These are phyloP conservation scores for Pleurotus salmoneostramineus DNA, from an alignment of 768 basidiomycete species.

Conservation along the genomic window DNA sequence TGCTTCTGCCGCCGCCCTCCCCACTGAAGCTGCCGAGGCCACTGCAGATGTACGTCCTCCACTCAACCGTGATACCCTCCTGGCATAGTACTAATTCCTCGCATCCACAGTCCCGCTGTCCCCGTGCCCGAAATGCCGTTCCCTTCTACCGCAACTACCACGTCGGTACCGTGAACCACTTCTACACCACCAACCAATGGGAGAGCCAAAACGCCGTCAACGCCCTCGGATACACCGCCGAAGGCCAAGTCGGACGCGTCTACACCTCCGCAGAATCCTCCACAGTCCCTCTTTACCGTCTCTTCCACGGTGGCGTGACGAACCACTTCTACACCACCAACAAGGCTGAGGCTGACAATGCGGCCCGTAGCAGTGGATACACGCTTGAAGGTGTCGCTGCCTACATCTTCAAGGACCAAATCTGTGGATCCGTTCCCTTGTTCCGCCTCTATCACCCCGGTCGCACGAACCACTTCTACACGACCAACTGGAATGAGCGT, in stretches of 20 bases:
- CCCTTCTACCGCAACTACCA: conserved; percentile 11
- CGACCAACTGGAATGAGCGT: conserved; percentile 3
- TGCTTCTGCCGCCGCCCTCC: conserved; percentile 2
- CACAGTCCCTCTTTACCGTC: conserved; percentile 1
- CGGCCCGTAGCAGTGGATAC: conserved; percentile 3
- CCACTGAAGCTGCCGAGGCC: background rate
- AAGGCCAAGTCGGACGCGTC: conserved; percentile 2
- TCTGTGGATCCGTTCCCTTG: conserved; percentile 4
- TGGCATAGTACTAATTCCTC: background rate
- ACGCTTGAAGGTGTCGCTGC: conserved; percentile 10
- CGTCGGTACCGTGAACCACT: conserved; percentile 2
- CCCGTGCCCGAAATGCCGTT: background rate
- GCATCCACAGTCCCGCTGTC: background rate
- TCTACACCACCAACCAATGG: conserved; percentile 9
- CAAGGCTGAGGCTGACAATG: background rate
- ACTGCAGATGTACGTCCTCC: background rate
- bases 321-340: conserved; percentile 7
- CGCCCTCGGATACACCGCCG: background rate
- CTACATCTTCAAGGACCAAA: conserved; percentile 7
- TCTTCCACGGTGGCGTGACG: background rate
- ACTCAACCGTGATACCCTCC: background rate
- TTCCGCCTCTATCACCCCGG: conserved; percentile 3
- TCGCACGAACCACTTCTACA: conserved; percentile 6
- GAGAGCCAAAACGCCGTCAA: conserved; percentile 8
- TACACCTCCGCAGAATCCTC: background rate